phyloP scores from a whole-genome alignment of 495 filamentous ascomycete species.

The Tuber calosporum region DNA sequence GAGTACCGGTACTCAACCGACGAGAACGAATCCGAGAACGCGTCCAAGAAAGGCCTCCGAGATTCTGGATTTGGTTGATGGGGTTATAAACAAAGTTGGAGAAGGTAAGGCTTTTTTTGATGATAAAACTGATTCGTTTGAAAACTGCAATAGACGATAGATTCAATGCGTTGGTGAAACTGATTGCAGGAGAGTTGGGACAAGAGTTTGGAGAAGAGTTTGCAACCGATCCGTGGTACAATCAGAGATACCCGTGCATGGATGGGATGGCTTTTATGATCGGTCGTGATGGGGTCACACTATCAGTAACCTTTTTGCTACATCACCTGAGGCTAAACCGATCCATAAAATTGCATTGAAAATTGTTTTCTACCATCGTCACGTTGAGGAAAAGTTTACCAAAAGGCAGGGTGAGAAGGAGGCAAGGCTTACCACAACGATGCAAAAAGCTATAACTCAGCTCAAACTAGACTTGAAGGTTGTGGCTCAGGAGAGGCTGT shows the following conservation, averaged over 20 bases:
- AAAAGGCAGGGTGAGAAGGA: neutral
- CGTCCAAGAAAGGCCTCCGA: no score
- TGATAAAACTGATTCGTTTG: neutral
- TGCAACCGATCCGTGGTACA: no score
- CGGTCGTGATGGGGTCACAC: no score
- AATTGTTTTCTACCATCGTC: neutral
- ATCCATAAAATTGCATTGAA: neutral
- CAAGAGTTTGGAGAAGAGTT: no score
- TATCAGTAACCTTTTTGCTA: neutral
- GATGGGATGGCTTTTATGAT: no score
- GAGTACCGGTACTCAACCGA: neutral
- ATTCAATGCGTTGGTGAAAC: no score
- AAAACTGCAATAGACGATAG: no score
- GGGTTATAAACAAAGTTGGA: neutral
- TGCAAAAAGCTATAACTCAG: no score
- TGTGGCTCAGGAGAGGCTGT: no score
- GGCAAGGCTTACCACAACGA: neutral
- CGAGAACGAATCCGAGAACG: neutral
- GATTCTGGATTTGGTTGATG: neutral
- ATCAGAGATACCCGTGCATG: neutral
- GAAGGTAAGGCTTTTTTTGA: neutral
- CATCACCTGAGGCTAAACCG: neutral
- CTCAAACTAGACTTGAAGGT: no score
- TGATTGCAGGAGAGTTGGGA: neutral
- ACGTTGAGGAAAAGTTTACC: neutral